Conservation (phyloP, 1,284 basidiomycete species). For the Puccinia horiana region DNA sequence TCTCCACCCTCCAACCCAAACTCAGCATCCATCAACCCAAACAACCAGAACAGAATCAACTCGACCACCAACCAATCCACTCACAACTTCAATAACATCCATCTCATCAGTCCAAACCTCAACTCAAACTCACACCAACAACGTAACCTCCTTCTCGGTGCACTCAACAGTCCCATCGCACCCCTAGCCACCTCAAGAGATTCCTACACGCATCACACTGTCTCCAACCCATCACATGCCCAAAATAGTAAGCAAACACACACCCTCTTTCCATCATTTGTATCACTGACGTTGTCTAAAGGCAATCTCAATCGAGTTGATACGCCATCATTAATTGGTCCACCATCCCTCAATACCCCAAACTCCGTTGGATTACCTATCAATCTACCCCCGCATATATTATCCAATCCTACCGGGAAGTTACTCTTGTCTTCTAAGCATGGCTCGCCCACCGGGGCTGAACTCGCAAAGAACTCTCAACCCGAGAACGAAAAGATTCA, state of each 20-base stretch:
- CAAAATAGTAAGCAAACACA: slow-evolving; percentile 21
- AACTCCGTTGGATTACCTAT: slow-evolving; percentile 15
- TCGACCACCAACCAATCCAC: background rate
- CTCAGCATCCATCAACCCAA: background rate
- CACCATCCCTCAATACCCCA: slow-evolving; percentile 23
- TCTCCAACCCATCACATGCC: background rate
- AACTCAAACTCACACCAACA: slow-evolving; percentile 38
- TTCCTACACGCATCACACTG: too few relatives aligned
- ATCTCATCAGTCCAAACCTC: slow-evolving; percentile 39
- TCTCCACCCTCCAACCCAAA: slow-evolving; percentile 3
- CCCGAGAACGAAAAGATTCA: slow-evolving; percentile 79
- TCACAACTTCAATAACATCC: slow-evolving; percentile 29
- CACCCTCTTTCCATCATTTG: background rate
- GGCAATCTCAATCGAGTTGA: slow-evolving; percentile 19
- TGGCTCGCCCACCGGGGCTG: slow-evolving; percentile 18
- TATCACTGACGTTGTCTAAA: background rate
- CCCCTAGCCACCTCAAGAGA: slow-evolving; percentile 23
- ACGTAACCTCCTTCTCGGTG: slow-evolving; percentile 36
- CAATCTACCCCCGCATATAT: background rate
- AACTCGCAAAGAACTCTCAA: slow-evolving; percentile 13
- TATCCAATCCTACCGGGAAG: slow-evolving; percentile 7
- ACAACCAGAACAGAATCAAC: background rate
- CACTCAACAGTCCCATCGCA: slow-evolving; percentile 38
- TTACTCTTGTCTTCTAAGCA: slow-evolving; percentile 5
- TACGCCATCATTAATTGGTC: slow-evolving; percentile 23